These are phyloP conservation scores for Podospora anserina DNA, from an alignment of 495 filamentous ascomycete species.

Conservation along the genomic window DNA sequence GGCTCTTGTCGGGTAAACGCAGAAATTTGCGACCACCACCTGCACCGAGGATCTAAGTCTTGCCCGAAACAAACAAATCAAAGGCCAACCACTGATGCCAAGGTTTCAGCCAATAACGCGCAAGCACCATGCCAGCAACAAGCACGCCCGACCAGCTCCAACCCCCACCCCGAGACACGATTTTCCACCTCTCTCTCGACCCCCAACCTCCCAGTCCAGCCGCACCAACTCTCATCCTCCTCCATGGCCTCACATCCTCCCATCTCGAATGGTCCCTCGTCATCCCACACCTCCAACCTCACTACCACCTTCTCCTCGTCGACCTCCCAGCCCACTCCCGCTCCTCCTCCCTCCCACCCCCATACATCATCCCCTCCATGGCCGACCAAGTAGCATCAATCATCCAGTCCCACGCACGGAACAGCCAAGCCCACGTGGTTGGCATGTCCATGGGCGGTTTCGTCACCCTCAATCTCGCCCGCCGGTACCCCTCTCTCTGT, in stretches of 20 bases:
- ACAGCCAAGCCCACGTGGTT: constrained; percentile 30
- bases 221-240: constrained; percentile 29
- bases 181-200: background rate
- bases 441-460: constrained; percentile 36
- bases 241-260: constrained; percentile 35
- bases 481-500: constrained; percentile 29
- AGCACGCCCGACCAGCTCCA: background rate
- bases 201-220: background rate
- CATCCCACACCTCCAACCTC: constrained; percentile 26
- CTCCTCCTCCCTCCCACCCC: constrained; percentile 20
- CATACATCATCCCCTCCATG: constrained; percentile 26
- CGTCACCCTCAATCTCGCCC: constrained; percentile 7
- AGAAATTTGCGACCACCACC: no score
- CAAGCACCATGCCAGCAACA: no score
- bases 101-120: no score
- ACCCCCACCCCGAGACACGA: background rate
- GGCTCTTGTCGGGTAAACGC: no score
- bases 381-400: constrained; percentile 30
- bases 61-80: no score
- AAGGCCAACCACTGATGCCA: no score
- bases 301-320: constrained; percentile 35
- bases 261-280: constrained; percentile 35
- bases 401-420: constrained; percentile 32
- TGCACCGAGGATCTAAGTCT: no score
- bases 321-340: constrained; percentile 36